These are phyloP conservation scores for Citrus trifoliata DNA, from an alignment of 345 rosid species.

Conservation along the genomic window DNA sequence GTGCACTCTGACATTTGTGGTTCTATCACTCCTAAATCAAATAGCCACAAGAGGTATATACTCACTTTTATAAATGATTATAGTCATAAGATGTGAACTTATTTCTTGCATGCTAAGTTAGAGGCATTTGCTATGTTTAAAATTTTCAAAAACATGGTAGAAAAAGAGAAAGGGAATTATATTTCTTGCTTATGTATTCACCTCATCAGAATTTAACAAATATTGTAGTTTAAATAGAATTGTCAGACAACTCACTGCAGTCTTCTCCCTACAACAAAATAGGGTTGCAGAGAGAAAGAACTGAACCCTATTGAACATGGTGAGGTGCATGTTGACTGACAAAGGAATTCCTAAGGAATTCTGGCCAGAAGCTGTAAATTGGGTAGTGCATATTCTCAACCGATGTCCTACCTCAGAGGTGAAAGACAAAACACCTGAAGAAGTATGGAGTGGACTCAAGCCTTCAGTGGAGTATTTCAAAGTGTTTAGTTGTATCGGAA, in stretches of 20 bases:
- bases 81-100: not conserved
- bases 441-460: not conserved
- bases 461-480: not conserved
- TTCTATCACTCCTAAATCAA: not conserved
- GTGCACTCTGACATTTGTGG: conserved; percentile 3
- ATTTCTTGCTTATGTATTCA: not conserved
- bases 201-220: not conserved
- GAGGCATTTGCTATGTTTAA: not conserved
- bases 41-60: not conserved
- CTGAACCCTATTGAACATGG: not conserved
- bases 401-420: not conserved
- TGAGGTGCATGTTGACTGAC: not conserved
- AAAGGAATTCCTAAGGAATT: not conserved
- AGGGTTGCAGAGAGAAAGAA: not conserved
- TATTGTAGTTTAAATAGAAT: not conserved
- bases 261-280: not conserved
- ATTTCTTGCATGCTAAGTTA: not conserved
- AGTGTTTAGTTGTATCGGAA: not conserved
- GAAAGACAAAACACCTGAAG: not conserved
- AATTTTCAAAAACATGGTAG: not conserved
- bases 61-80: conserved; percentile 9
- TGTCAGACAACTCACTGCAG: not conserved
- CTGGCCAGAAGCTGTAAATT: not conserved
- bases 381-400: not conserved
- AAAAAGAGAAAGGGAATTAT: not conserved